phyloP scores from a whole-genome alignment of 768 basidiomycete genomes.

The Collybia mongolica region DNA sequence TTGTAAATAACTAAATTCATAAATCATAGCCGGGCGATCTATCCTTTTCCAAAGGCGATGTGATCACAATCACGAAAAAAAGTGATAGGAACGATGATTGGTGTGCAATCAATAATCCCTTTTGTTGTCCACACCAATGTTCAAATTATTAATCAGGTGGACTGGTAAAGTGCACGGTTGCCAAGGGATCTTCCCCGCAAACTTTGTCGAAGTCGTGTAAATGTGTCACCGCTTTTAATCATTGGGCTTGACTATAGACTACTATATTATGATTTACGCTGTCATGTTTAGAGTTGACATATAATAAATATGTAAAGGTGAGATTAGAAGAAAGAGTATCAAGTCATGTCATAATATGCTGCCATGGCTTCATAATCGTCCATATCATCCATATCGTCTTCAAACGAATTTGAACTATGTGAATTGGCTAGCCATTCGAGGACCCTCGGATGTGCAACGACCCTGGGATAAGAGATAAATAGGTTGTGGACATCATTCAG shows the following conservation, averaged over 20 bases:
- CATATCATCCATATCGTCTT: slow-evolving; percentile 26
- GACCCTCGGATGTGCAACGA: slow-evolving; percentile 64
- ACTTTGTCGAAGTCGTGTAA: slow-evolving; percentile 71
- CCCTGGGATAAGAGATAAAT: slow-evolving; percentile 33
- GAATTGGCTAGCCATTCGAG: slow-evolving; percentile 42
- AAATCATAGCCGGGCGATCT: slow-evolving; percentile 63
- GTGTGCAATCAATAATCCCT: slow-evolving; percentile 29
- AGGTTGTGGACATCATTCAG: background rate
- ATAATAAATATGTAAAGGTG: background rate
- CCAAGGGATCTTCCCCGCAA: slow-evolving; percentile 78
- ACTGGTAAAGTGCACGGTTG: slow-evolving; percentile 60
- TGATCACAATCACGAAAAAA: slow-evolving; percentile 67
- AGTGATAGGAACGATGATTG: slow-evolving; percentile 76
- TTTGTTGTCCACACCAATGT: background rate
- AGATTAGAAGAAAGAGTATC: background rate
- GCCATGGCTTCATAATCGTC: slow-evolving; percentile 34
- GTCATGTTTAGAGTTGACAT: background rate
- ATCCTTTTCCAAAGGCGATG: slow-evolving; percentile 73
- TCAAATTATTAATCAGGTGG: slow-evolving; percentile 53
- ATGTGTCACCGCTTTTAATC: too few species aligned
- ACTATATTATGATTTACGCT: background rate
- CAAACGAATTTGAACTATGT: too few species aligned
- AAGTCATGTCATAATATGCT: slow-evolving; percentile 25
- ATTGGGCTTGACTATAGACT: background rate
- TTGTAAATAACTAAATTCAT: too few species aligned